Base-by-base conservation (phyloP, 2,329 filamentous ascomycete genomes). In the Cryphonectria carpinicola region DNA sequence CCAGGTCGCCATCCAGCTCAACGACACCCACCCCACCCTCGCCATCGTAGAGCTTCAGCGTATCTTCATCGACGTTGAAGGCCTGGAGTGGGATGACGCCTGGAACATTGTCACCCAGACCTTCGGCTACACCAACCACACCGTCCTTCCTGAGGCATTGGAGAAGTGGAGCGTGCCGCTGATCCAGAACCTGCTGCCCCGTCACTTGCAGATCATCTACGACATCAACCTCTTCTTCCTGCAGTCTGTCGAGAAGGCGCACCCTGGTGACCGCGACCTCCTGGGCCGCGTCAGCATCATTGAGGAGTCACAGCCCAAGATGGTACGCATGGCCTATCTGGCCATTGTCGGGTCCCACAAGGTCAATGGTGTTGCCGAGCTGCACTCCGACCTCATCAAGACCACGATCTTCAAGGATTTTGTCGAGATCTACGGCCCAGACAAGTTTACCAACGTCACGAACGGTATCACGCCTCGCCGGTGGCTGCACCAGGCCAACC, bases 341-440 rank as follows among this genome's bases (percentile, higher is more conserved):
- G 96, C 96, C 73, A 92, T 98, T 79, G 94, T 99, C 76, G 96
- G 96, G 64, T 98, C 96, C 49, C 96, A 98, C 89, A 99, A 98
- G 85, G 95, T 99, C 84, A 99, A 99, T 76, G 96, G 96, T 80
- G 96, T 99, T 49, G 96, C 96, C 46, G 96, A 99, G 83, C 84
- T 99, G 74, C 96, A 99, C 83, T 99, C 96, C 0, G 96, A 99
- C 79, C 86, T 99, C 71, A 97, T 99, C 85, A 96, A 96, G 85
- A 97, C 95, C 0, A 99, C 96, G n/a, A 97, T 99, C 76, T 98
- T 99, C 89, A 98, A 96, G 82, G 96, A 99, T 81, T 99, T 99
- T 81, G 95, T 99, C 71, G 88, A 90, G 76, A 93, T 99, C 74
- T 99, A 96, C 77, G 96, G 96, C 3, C 71, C 92, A 0, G 96